Conservation (phyloP, 345 rosid genomes). For the Lepidium aucheri region DNA sequence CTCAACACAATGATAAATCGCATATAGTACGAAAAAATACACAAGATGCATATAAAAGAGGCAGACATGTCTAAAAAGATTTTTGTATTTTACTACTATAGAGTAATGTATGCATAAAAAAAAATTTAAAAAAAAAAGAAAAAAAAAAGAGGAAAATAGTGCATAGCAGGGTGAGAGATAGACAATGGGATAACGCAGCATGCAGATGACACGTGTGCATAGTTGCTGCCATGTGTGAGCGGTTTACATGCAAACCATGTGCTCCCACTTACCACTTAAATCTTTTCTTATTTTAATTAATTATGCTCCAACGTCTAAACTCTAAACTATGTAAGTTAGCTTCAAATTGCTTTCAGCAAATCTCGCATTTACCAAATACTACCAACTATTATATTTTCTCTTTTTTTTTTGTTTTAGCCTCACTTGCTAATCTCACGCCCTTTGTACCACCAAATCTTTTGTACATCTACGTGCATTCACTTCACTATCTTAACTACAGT, state of each 20-base stretch:
- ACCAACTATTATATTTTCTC: too few relatives aligned
- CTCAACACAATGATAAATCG: too few relatives aligned
- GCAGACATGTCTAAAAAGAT: too few relatives aligned
- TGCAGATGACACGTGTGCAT: conserved; percentile 35
- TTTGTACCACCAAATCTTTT: too few relatives aligned
- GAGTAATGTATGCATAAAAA: neutral
- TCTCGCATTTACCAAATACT: neutral
- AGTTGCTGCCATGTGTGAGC: conserved; percentile 35
- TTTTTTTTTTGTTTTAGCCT: too few relatives aligned
- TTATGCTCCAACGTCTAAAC: neutral
- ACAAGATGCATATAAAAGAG: too few relatives aligned
- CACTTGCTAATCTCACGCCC: neutral
- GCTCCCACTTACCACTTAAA: conserved; percentile 20
- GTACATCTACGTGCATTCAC: too few relatives aligned
- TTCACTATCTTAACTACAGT: too few relatives aligned
- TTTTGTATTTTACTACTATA: too few relatives aligned
- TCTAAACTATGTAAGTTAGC: neutral
- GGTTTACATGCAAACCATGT: conserved; percentile 44
- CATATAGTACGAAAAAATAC: too few relatives aligned
- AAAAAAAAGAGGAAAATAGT: conserved; percentile 21
- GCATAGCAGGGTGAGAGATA: conserved; percentile 7
- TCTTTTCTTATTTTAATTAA: neutral
- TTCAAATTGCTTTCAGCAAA: neutral
- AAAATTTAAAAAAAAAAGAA: too few relatives aligned
- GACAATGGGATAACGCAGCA: conserved; percentile 27